Evolutionary conservation across 495 filamentous ascomycete genomes (phyloP).

Genomic region (Melanomma pulvis-pyrius): DNA sequence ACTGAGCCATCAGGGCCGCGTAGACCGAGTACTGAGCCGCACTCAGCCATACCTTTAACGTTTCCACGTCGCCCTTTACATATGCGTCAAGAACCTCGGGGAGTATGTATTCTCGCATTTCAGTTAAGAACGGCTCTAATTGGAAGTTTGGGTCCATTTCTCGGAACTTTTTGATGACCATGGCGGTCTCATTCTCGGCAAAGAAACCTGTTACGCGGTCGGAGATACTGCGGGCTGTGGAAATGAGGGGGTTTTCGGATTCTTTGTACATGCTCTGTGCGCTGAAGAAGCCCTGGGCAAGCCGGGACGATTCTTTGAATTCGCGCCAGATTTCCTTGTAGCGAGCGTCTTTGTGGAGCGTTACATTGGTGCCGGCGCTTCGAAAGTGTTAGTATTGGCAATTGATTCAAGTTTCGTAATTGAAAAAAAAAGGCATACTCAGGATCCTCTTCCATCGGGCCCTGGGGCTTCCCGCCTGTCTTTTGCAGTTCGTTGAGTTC

Average conservation of each 20-base stretch:
- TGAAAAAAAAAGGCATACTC: constrained; percentile 62
- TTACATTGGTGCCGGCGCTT: constrained; percentile 91
- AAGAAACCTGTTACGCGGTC: constrained; percentile 94
- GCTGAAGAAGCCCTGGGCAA: constrained; percentile 87
- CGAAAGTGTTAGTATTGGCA: constrained; percentile 10
- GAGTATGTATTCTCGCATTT: constrained; percentile 96
- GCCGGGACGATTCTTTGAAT: constrained; percentile 82
- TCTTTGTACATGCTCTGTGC: constrained; percentile 86
- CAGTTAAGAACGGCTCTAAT: constrained; percentile 87
- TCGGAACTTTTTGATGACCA: constrained; percentile 96
- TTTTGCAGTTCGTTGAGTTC: constrained; percentile 66
- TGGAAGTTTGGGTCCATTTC: constrained; percentile 95
- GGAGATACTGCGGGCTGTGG: constrained; percentile 87
- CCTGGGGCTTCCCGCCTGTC: constrained; percentile 50
- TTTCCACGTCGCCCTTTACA: constrained; percentile 91
- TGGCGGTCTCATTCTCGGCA: constrained; percentile 95
- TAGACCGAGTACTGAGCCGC: constrained; percentile 95
- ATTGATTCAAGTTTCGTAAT: neutral
- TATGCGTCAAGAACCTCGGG: constrained; percentile 98
- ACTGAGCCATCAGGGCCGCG: constrained; percentile 89
- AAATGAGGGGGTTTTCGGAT: constrained; percentile 93
- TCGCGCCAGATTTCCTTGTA: constrained; percentile 96
- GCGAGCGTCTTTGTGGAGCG: constrained; percentile 91
- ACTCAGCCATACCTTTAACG: constrained; percentile 89
- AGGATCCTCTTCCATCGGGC: constrained; percentile 76